Base-by-base conservation (phyloP, 2,329 filamentous ascomycete species). In the Lecanicillium sp. region DNA sequence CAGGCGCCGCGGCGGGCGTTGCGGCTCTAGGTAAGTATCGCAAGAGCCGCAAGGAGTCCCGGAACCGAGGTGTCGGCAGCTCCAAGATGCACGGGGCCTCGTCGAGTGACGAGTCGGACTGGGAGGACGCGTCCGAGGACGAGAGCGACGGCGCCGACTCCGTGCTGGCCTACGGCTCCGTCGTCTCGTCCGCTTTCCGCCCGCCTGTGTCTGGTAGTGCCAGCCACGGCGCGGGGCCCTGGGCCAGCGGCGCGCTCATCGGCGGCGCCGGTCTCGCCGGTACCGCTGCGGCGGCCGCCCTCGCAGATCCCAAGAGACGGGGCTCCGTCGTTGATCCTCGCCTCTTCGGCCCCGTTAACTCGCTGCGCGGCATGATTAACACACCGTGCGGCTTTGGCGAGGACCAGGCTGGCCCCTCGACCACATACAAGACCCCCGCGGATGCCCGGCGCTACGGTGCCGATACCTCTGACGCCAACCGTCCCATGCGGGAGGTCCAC, bases 271-370 rank as follows among this genome's bases (percentile, higher is more conserved):
- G 64, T 38, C 63, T 64, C n/a, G 69, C 67, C 45, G 63, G 69
- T 27, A 67, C 59, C 44, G 62, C 69, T 41, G 57, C 63, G 35
- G 15, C 44, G 48, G 37, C 51, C 55, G 27, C 52, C 48, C 10
- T 51, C 15, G 40, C 54, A 54, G 53, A 59, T 23, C 57, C 61
- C 37, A 51, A 58, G 39, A 62, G 67, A 42, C 75, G 72, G 59
- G 69, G 64, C 40, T 76, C 74, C 17, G 62, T 78, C 21, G 78
- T 81, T 39, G 78, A 81, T 53, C 80, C 78, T 11, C 65, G 68
- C 51, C 66, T 79, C 32, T 83, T 82, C 58, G 79, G 78, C 4
- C 79, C 77, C 12, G 65, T 74, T 46, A 84, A 82, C 60, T 83
- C 78, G n/a, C 70, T 82, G 24, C 74, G 70, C 51, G 81, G 74